Conservation (phyloP, 371 early-diverging fungal genomes). For the Dichotomocladium elegans region DNA sequence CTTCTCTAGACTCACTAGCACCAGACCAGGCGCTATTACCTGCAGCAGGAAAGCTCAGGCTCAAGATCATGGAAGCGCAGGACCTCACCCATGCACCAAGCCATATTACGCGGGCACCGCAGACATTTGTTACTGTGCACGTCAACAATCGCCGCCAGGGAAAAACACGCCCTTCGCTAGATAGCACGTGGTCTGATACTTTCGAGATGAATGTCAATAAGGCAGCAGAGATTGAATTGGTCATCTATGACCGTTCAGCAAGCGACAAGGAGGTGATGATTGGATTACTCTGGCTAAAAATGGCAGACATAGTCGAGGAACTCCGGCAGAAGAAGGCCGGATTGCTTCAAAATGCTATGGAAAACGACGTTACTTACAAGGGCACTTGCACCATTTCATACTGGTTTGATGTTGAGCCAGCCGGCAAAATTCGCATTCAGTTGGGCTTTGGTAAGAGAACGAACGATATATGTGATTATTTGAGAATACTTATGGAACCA, state of each 20-base stretch:
- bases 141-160: constrained; percentile 33
- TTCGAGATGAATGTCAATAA: constrained; percentile 81
- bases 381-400: constrained; percentile 56
- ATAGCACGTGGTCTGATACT: constrained; percentile 71
- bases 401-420: constrained; percentile 91
- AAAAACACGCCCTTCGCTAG: constrained; percentile 56
- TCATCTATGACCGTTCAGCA: constrained; percentile 64
- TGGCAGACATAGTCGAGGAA: constrained; percentile 74
- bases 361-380: not conserved
- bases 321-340: constrained; percentile 60
- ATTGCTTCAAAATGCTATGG: constrained; percentile 30
- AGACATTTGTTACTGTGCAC: constrained; percentile 65
- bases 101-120: constrained; percentile 50
- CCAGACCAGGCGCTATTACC: constrained; percentile 29
- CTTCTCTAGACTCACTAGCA: too few species aligned
- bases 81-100: constrained; percentile 67
- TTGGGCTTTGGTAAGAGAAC: constrained; percentile 73
- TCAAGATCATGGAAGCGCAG: constrained; percentile 61
- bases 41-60: constrained; percentile 64
- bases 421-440: constrained; percentile 79
- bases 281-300: constrained; percentile 78
- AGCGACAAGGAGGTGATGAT: constrained; percentile 61
- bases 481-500: not conserved
- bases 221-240: constrained; percentile 85
- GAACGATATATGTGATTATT: not conserved